phyloP scores from a whole-genome alignment of 2,329 filamentous ascomycete species.

The Fusarium sp. region DNA sequence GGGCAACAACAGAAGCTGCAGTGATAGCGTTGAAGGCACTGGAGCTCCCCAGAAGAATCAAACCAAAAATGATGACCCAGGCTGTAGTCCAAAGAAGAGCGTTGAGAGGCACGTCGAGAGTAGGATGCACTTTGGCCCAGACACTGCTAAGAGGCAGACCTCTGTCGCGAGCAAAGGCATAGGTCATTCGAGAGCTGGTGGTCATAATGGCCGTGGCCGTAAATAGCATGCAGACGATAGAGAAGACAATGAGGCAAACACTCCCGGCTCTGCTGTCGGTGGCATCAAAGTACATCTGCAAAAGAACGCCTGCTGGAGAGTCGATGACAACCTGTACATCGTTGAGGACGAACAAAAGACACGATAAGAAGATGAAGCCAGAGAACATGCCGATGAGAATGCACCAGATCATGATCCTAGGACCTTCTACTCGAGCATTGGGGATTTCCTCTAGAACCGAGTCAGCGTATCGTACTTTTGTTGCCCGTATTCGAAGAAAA shows the following conservation, averaged over 20 bases:
- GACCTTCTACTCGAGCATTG: conserved; percentile 65
- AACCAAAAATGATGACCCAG: conserved; percentile 73
- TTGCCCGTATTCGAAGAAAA: neutral
- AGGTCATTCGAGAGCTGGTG: conserved; percentile 72
- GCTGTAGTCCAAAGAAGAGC: conserved; percentile 68
- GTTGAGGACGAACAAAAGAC: conserved; percentile 70
- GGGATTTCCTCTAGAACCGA: conserved; percentile 62
- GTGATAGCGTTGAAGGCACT: conserved; percentile 78
- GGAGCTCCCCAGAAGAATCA: conserved; percentile 73
- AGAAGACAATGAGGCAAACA: conserved; percentile 72
- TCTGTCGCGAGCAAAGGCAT: conserved; percentile 71
- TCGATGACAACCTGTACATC: conserved; percentile 66
- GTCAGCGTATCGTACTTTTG: neutral
- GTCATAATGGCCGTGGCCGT: conserved; percentile 72
- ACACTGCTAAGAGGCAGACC: conserved; percentile 71
- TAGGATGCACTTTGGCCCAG: conserved; percentile 69
- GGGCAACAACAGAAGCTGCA: conserved; percentile 75
- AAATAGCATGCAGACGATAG: conserved; percentile 71
- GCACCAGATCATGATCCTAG: conserved; percentile 72
- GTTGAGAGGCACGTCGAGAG: conserved; percentile 72
- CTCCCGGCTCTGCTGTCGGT: conserved; percentile 70
- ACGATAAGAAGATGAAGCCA: conserved; percentile 67
- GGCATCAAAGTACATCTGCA: conserved; percentile 71
- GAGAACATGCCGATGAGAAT: conserved; percentile 71
- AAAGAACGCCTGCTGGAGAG: conserved; percentile 64